Conservation (phyloP, 148 eudicot genomes). For the Cornus suecica region DNA sequence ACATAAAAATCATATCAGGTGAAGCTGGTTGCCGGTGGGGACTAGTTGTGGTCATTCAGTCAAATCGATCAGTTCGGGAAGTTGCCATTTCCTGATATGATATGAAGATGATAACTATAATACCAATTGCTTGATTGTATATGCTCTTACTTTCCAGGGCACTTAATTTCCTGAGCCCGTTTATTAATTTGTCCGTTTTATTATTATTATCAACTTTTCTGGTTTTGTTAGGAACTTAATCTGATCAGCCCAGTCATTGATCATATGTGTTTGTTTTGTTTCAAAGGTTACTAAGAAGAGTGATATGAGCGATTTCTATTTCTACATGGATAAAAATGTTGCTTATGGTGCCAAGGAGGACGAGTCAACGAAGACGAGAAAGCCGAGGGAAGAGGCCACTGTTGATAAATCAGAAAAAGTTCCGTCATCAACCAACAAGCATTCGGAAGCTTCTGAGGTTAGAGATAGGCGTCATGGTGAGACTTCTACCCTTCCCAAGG, state of each 20-base stretch:
- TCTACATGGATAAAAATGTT: constrained; percentile 70
- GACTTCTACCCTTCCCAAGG: constrained; percentile 23
- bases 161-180: background rate
- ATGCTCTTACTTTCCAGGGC: background rate
- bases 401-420: constrained; percentile 22
- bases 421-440: constrained; percentile 23
- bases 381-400: constrained; percentile 24
- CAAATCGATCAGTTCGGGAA: no score
- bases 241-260: background rate
- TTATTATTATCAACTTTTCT: no score
- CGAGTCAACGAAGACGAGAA: constrained; percentile 21
- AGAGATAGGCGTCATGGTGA: constrained; percentile 21
- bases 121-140: background rate
- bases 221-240: background rate
- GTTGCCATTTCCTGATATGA: background rate
- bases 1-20: no score
- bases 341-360: constrained; percentile 69
- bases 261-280: background rate
- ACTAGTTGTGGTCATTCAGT: no score
- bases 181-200: no score
- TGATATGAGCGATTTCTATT: constrained; percentile 81
- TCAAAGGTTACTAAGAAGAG: constrained; percentile 80
- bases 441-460: constrained; percentile 20
- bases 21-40: no score
- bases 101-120: background rate